A percentile compares a stretch with the other conserved stretches of the same genome.
Conservation (phyloP, 2,329 filamentous ascomycete genomes). For the Botryosphaeria agaves region DNA sequence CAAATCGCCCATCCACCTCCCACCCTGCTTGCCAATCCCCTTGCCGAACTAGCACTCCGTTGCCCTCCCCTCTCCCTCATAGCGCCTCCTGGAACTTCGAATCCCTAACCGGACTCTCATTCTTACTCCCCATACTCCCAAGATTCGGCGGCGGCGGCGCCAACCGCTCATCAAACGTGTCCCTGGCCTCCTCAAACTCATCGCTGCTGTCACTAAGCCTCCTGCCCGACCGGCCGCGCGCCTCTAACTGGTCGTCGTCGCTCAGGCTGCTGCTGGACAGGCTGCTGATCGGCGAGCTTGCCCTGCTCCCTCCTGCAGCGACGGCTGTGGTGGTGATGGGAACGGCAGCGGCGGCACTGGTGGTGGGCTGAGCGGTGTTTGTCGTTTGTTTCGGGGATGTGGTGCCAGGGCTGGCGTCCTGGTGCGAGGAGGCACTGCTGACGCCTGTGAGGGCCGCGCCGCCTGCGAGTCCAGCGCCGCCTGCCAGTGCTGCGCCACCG, state of each 20-base stretch:
- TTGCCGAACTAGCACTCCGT: no score
- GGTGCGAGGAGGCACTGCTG: no score
- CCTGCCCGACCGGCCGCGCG: conserved; percentile 12
- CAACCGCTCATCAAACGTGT: conserved; percentile 30
- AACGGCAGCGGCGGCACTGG: conserved; percentile 21
- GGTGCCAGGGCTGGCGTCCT: no score
- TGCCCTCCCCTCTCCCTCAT: conserved; percentile 7
- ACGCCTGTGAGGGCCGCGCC: no score
- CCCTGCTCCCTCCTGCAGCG: conserved; percentile 3
- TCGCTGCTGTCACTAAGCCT: conserved; percentile 17
- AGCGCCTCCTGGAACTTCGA: conserved; percentile 44
- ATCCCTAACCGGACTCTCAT: conserved; percentile 36
- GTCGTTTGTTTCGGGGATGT: conserved; percentile 4
- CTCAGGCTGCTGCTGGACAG: conserved; percentile 7
- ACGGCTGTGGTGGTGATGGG: conserved; percentile 3
- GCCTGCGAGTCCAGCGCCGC: no score
- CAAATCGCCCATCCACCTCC: no score
- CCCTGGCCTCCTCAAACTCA: conserved; percentile 35
- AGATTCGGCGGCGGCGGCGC: conserved; percentile 24
- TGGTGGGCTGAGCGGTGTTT: conserved; percentile 21
- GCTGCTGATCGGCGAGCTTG: conserved; percentile 7
- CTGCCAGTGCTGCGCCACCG: conserved; percentile 32
- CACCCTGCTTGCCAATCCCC: no score
- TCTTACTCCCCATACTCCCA: conserved; percentile 11
- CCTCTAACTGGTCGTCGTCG: conserved; percentile 13